Base-by-base conservation (phyloP, 495 filamentous ascomycete species). In the Trichoderma parareesei region DNA sequence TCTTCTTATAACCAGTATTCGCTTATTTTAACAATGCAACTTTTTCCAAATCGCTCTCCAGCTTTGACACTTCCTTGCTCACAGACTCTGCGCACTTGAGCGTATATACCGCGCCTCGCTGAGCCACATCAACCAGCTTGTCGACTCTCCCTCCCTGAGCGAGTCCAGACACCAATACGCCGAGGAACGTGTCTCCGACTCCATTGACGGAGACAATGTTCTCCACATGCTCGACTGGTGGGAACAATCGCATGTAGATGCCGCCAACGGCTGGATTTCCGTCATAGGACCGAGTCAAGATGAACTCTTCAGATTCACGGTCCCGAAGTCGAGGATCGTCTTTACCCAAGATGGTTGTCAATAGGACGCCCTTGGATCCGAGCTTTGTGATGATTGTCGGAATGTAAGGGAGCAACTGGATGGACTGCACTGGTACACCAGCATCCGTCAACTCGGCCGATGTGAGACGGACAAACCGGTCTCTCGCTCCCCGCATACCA, bases 101-200 rank as follows among this genome's bases (percentile, higher is more conserved):
- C 27, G 90, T 93, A 77, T 88, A 74, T 42, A 87, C 81, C 57
- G 90, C 91, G 8, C 88, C 93, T 73, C 82, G 82, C 76, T 97
- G 93, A 61, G 87, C 88, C 40, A 85, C 71, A 61, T 80, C 73
- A 27, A 86, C 69, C 64, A 84, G 61, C 59, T 79, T 75, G 48
- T 81, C 77, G n/a, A 82, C 70, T 69, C 70, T 76, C 4, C 74
- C 74, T 6, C 81, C 84, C 66, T 74, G 75, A 18, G 80, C 76
- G 65, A 84, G 65, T 3, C 89, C 89, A 1, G 91, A 87, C 33
- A 96, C 76, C 41, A 96, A 48, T 16, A 90, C 88, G 4, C 93
- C 94, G 2, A 94, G 77, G 68, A 97, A 90, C 0, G 94, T 98
- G 76, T 98, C 94, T 5, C 94, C 94, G 0, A 91, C 92, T 0